A percentile compares a stretch with the other conserved stretches of the same genome.
These are phyloP conservation scores for Neurospora sp. DNA, from an alignment of 495 filamentous ascomycete genomes.

Conservation along the genomic window DNA sequence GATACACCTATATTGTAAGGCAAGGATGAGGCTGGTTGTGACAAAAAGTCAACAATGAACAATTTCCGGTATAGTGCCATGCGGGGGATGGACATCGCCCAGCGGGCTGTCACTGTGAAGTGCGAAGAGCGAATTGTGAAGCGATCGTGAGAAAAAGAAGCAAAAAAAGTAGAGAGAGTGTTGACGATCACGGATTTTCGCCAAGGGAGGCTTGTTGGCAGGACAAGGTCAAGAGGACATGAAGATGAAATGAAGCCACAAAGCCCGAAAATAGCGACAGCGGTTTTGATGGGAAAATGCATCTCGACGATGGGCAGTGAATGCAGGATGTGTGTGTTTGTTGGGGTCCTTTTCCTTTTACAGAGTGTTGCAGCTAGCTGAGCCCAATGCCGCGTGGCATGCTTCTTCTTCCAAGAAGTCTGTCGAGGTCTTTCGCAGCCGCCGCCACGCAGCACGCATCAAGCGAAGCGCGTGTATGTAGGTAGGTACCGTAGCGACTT, in stretches of 20 bases:
- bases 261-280: not conserved
- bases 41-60: not conserved
- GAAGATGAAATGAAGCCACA: not conserved
- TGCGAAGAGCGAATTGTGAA: not conserved
- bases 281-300: not conserved
- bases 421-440: not conserved
- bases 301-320: not conserved
- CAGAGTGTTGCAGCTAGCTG: not conserved
- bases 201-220: not conserved
- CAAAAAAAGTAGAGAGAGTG: not conserved
- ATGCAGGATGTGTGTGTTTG: not conserved
- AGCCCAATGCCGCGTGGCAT: not conserved
- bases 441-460: not conserved
- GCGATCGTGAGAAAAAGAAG: not conserved
- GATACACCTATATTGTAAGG: not conserved
- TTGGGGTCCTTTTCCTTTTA: not conserved
- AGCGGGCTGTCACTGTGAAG: not conserved
- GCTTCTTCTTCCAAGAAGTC: not conserved
- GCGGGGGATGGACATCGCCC: not conserved
- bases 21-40: not conserved
- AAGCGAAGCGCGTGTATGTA: not conserved
- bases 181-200: not conserved
- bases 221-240: not conserved
- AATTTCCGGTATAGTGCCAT: not conserved
- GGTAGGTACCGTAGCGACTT: not conserved